Base-by-base conservation (phyloP, 2,329 filamentous ascomycete genomes). In the Penicillium sp. region DNA sequence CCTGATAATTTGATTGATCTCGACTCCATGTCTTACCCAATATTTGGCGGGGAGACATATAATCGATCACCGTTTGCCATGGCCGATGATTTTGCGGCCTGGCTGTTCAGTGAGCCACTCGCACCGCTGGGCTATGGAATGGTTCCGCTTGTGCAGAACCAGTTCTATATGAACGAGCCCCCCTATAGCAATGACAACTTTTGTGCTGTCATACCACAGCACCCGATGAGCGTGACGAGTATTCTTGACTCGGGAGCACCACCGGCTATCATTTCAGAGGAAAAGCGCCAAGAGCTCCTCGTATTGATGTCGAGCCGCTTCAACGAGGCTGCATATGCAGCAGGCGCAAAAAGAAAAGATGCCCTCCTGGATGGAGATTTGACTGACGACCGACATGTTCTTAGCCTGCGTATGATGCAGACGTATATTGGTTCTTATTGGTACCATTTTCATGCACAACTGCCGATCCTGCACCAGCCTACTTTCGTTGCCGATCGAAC, bases 351-450 rank as follows among this genome's bases (percentile, higher is more conserved):
- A 59, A 85, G 88, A 57, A 91, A 92, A 66, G 89, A 90, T 46
- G 83, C 82, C 46, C 83, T 97, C 24, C 77, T 96, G 52, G 86
- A 91, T 27, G 93, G 92, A 13, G 86, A 96, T 66, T 84, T 88
- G 49, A 84, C 86, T 51, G 77, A 80, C 45, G 77, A 82, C 42
- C 72, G 73, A 27, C 85, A 87, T 64, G 81, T 85, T 36, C 77
- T 97, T 57, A 96, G 93, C 71, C 81, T 92, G 65, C 86, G 88
- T 65, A 97, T 96, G 90, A 95, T 97, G 89, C 91, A 97, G 74
- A 88, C 87, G 3, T 97, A 97, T 67, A 92, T 96, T 61, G 84
- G 87, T 10, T 96, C 92, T 2, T 99, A 95, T 72, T 99, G 94
- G 94, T 82, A 89, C 49, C 89, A 97, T 71, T 96, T 97, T 67